Evolutionary conservation across 2,329 filamentous ascomycete genomes (phyloP), one percentile per base, ranked within the genome.

Genomic region (Xylariaceae sp.): DNA sequence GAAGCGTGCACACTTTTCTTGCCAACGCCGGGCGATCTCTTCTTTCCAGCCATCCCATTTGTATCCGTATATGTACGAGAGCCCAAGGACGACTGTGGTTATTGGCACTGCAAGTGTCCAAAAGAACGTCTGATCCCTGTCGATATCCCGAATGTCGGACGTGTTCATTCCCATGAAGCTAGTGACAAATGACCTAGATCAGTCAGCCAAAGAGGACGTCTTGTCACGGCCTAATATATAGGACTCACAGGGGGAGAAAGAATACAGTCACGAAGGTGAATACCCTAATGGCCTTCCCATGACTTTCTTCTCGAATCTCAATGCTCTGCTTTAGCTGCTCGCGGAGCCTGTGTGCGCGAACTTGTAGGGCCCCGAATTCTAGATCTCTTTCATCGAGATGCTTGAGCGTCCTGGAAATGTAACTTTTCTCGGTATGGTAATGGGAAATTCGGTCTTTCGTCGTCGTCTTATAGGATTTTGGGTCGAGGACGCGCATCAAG

Each of bases 161-260:
- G 55, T 62, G 55, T 62, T 66, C 60, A 65, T 66, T 6, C 63
- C 55, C 18, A 62, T 52, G 50, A 60, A 63, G 45, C 60, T 63
- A 18, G 60, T 60, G 9, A 63, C 54, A 23, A 65, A 65, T 1
- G 60, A 62, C 42, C 55, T 64, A 12, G 10, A 46, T 16, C 32
- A 16, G 32, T 37, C 12, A 37, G 32, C 32, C 14, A 12, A 37
- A 7, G 7, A 37, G 3, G 7, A 7, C 14, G 14, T 7, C 6
- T 14, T 16, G 12, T 37, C 12, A 14, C 5, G 14, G 32, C 14
- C 29, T 14, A 26, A 42, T 18, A 41, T 12, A 29, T 12, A 26
- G 37, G 14, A 49, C 50, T 57, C 48, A 64, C 57, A 65, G 6
- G 3, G 59, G 57, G 2, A 64, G 46, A 19, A 64, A 65, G 51